Evolutionary conservation across 805 yeast species (phyloP).

Genomic region (Blastobotrys peoriensis): DNA sequence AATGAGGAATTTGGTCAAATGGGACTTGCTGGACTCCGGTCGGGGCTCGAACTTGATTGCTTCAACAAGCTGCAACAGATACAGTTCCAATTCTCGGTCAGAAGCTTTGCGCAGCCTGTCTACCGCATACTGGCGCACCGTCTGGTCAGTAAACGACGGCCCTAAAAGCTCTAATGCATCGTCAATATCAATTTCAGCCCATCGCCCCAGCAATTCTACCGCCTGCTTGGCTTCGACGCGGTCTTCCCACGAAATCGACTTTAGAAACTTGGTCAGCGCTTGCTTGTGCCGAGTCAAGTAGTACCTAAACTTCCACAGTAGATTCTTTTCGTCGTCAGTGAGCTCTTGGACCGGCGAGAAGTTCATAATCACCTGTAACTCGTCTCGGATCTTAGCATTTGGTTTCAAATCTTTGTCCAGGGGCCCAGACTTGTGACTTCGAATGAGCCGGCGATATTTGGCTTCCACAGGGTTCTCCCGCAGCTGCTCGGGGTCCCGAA

Average conservation of each 20-base stretch:
- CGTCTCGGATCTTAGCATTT: constrained; percentile 72
- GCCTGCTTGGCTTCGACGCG: constrained; percentile 75
- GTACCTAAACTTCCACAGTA: constrained; percentile 88
- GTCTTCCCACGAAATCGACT: constrained; percentile 85
- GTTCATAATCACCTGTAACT: constrained; percentile 57
- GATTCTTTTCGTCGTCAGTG: constrained; percentile 74
- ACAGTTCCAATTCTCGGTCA: constrained; percentile 74
- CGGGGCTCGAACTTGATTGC: constrained; percentile 71
- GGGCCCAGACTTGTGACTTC: constrained; percentile 71
- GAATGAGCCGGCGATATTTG: constrained; percentile 77
- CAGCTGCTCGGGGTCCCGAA: constrained; percentile 66
- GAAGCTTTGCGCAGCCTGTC: constrained; percentile 71
- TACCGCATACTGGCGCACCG: constrained; percentile 83
- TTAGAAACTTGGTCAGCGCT: constrained; percentile 73
- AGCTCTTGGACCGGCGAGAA: constrained; percentile 82
- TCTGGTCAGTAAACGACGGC: constrained; percentile 62
- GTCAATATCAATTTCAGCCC: constrained; percentile 74
- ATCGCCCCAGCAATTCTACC: constrained; percentile 58
- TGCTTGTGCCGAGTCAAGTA: constrained; percentile 63
- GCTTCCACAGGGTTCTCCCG: constrained; percentile 79
- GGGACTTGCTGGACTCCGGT: constrained; percentile 12
- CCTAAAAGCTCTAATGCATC: constrained; percentile 84
- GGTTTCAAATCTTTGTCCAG: constrained; percentile 86
- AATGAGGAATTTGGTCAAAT: constrained; percentile 55
- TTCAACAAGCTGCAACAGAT: constrained; percentile 83